These are phyloP conservation scores for Scheffersomyces insectosa DNA, from an alignment of 1,139 yeast species.

Conservation along the genomic window DNA sequence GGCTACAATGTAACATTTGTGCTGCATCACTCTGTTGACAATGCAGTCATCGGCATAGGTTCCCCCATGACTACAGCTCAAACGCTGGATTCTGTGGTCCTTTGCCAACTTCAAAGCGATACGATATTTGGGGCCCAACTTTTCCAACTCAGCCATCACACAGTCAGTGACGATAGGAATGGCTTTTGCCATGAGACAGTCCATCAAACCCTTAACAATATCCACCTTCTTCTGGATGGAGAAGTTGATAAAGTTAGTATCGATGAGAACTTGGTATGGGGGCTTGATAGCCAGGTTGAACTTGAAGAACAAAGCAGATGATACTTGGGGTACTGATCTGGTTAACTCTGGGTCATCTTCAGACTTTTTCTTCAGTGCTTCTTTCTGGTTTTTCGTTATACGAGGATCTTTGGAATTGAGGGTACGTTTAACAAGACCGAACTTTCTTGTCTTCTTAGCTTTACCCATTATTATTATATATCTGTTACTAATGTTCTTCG, in stretches of 20 bases:
- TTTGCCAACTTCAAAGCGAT: slow-evolving; percentile 90
- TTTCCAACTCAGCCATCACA: slow-evolving; percentile 96
- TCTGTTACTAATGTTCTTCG: too few species aligned
- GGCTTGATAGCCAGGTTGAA: slow-evolving; percentile 93
- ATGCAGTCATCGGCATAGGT: slow-evolving; percentile 98
- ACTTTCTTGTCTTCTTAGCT: slow-evolving; percentile 95
- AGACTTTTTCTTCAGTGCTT: slow-evolving; percentile 30
- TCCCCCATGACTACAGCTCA: slow-evolving; percentile 90
- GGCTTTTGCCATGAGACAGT: slow-evolving; percentile 89
- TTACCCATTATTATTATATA: slow-evolving; percentile 67
- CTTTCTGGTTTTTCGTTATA: slow-evolving; percentile 34
- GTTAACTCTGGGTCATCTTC: slow-evolving; percentile 79
- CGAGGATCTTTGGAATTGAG: slow-evolving; percentile 73
- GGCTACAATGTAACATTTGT: slow-evolving; percentile 95
- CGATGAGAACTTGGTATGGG: slow-evolving; percentile 92
- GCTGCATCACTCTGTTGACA: slow-evolving; percentile 90
- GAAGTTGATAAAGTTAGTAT: slow-evolving; percentile 94
- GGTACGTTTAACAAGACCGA: slow-evolving; percentile 86
- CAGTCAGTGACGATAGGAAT: slow-evolving; percentile 95
- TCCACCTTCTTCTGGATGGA: slow-evolving; percentile 95
- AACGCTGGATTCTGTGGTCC: slow-evolving; percentile 86
- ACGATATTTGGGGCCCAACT: slow-evolving; percentile 90
- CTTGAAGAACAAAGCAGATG: slow-evolving; percentile 93
- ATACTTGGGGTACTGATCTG: slow-evolving; percentile 87
- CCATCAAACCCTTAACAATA: slow-evolving; percentile 94